Evolutionary conservation across 2,329 filamentous ascomycete species (phyloP), one percentile per base, ranked within the genome.

Genomic region (Fusarium clavum): DNA sequence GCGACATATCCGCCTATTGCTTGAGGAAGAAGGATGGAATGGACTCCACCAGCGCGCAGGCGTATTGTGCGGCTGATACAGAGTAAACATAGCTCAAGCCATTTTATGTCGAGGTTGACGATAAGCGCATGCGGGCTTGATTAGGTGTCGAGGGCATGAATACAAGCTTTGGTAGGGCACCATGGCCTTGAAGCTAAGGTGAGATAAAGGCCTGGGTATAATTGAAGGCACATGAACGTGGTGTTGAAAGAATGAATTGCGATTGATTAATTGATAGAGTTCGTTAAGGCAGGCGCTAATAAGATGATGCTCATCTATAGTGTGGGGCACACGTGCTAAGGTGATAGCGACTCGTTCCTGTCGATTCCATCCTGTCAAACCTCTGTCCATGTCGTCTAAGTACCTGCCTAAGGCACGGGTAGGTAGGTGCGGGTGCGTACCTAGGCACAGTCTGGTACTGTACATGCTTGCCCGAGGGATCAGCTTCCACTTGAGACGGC

Each of bases 11-110:
- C 55, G 16, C 59, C 53, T 48, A 30, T 49, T 58, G 48, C 57
- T 57, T 53, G 51, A 44, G 47, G 43, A 45, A 24, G 47, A 71
- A n/a, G 49, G 32, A 27, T 41, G 69, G 69, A 72, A 71, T 71
- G 68, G 41, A 34, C 69, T 66, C 64, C 69, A 71, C 68, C 49
- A 20, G 30, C 51, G 29, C 57, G 60, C 59, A 56, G 32, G 49
- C 38, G 32, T 24, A 48, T 49, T 55, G 32, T 70, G 64, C 52
- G 59, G 55, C 68, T 71, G 64, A 69, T 56, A 34, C 30, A 30
- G 68, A 48, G 55, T 56, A 71, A 27, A 40, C 30, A 51, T 52
- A 58, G 43, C 38, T 53, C 27, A 48, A 64, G 45, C 47, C 34
- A 20, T 47, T 22, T 47, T 57, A 62, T 38, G 38, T 40, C 32